Base-by-base conservation (phyloP, 1,139 yeast genomes). In the Candida sanyaensis region DNA sequence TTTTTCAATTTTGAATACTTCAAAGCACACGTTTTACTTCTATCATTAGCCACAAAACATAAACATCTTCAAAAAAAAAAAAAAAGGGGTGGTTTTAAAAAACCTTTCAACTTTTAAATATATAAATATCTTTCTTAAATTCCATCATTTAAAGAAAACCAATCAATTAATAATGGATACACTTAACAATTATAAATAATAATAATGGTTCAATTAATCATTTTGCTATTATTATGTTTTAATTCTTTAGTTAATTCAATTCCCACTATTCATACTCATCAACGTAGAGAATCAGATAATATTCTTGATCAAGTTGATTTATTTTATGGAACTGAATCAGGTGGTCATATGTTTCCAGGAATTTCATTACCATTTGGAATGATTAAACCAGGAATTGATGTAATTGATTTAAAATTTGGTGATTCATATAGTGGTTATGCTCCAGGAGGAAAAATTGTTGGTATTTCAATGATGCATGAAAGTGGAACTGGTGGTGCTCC, bases 401-500 rank as follows among this genome's bases (percentile, higher is more conserved):
- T 59, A 1, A 48, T 59, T n/a, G 62, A 56, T 37, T 31, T 49
- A 7, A 28, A 27, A 10, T 48, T 42, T 29, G 69, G 64, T 11
- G 64, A 68, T 48, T 63, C 68, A 10, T 69, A 65, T 49, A 61
- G 71, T 11, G 76, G 75, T 2, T 71, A 65, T 51, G 66, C 69
- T 1, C 59, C 64, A 0, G 63, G 61, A 40, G 72, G 72, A 1
- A 49, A 52, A 4, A 56, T 71, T 27, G 55, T 58, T 23, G 75
- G 72, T 7, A 58, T 71, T 36, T 68, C 75, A 3, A 64, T 70
- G 69, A 63, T 71, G 67, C 76, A 71, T 50, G 75, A 69, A 43
- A 62, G 69, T 29, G 75, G 77, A 1, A 70, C 73, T 5, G 76
- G 75, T 12, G 76, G 75, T 8, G 66, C 73, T 1, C 73, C 71